A percentile compares a stretch with the other conserved stretches of the same genome.
Evolutionary conservation across 2,329 filamentous ascomycete species (phyloP).

Genomic region (Fusarium virguliforme): DNA sequence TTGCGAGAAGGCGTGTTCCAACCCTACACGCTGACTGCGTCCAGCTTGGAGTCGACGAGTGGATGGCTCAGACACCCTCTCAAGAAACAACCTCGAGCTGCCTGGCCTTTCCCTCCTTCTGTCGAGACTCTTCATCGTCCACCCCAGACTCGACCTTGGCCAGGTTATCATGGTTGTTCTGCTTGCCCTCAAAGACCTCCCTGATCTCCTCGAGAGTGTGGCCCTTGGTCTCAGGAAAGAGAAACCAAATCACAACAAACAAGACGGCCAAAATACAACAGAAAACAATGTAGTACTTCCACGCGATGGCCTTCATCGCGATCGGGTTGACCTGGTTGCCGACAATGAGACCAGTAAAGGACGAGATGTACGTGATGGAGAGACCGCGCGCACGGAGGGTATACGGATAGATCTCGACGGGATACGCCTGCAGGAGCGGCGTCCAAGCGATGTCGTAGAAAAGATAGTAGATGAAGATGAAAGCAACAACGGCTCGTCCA

Average conservation of each 20-base stretch:
- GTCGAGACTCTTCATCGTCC: background rate
- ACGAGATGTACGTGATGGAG: slow-evolving; percentile 33
- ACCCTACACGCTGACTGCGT: background rate
- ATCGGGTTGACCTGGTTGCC: slow-evolving; percentile 60
- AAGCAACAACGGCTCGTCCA: slow-evolving; percentile 51
- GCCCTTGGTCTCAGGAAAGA: slow-evolving; percentile 54
- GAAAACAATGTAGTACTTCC: slow-evolving; percentile 60
- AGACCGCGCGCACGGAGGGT: slow-evolving; percentile 35
- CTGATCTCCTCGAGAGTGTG: slow-evolving; percentile 51
- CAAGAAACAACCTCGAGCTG: slow-evolving; percentile 1
- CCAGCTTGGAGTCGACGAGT: too few relatives aligned
- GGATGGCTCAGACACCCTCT: too few relatives aligned
- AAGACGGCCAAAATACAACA: slow-evolving; percentile 53
- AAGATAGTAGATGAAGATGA: slow-evolving; percentile 58
- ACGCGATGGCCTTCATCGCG: slow-evolving; percentile 55
- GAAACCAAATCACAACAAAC: slow-evolving; percentile 56
- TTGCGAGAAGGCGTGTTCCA: background rate
- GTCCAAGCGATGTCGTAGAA: slow-evolving; percentile 57
- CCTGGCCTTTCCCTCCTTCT: background rate
- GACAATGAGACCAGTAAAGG: slow-evolving; percentile 48
- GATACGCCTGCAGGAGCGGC: slow-evolving; percentile 52
- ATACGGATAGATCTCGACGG: slow-evolving; percentile 48
- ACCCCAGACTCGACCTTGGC: slow-evolving; percentile 4
- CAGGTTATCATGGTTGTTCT: slow-evolving; percentile 13
- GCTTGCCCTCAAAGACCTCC: slow-evolving; percentile 49